A percentile compares a stretch with the other conserved stretches of the same genome.
These are phyloP conservation scores for Microbotryum violaceum DNA, from an alignment of 1,284 basidiomycete genomes.

Conservation along the genomic window DNA sequence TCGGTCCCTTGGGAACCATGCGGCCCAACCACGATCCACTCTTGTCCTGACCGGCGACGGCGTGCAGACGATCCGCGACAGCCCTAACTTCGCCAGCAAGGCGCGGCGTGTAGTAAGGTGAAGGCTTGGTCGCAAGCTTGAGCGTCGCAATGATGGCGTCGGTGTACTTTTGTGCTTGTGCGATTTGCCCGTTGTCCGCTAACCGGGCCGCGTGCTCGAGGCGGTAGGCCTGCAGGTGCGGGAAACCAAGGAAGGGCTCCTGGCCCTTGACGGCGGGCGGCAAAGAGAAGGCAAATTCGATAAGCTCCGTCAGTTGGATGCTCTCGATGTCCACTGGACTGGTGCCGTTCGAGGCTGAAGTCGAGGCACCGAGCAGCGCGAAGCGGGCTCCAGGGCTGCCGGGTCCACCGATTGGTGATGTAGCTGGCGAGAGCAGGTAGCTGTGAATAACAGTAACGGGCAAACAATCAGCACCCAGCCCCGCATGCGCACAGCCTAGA, in stretches of 20 bases:
- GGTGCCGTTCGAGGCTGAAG: conserved; percentile 53
- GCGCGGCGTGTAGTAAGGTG: conserved; percentile 59
- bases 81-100: conserved; percentile 72
- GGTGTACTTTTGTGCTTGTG: conserved; percentile 63
- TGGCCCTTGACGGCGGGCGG: conserved; percentile 62
- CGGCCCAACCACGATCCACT: conserved; percentile 69
- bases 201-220: conserved; percentile 69
- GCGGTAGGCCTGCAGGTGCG: conserved; percentile 82
- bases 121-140: conserved; percentile 49
- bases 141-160: conserved; percentile 74
- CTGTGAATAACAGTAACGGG: conserved; percentile 44
- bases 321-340: conserved; percentile 62
- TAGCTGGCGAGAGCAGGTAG: conserved; percentile 78
- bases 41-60: conserved; percentile 60
- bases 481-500: not conserved
- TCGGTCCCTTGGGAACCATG: conserved; percentile 69
- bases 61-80: conserved; percentile 71
- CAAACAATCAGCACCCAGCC: not conserved
- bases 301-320: conserved; percentile 80
- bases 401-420: conserved; percentile 57
- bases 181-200: conserved; percentile 46
- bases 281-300: conserved; percentile 83
- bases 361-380: conserved; percentile 24
- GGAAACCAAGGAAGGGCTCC: conserved; percentile 71
- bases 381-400: conserved; percentile 33